Conservation (phyloP, 2,329 filamentous ascomycete species). For the Fusarium concolor region DNA sequence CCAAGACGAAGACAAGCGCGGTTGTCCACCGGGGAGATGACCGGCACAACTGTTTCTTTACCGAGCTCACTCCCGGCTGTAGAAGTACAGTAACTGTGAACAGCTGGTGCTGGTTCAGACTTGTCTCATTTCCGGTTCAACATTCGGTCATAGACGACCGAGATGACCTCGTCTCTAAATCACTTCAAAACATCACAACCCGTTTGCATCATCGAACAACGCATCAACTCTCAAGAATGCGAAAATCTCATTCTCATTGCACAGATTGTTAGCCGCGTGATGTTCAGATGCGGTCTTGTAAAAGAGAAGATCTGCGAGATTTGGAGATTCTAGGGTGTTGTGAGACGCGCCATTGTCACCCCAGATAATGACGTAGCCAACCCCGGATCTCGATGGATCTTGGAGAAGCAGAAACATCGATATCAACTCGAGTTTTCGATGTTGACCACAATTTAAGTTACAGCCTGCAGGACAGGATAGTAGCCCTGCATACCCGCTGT, state of each 20-base stretch:
- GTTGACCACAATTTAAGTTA: conserved; percentile 2
- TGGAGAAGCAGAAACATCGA: conserved; percentile 13
- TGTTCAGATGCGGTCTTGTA: conserved; percentile 3
- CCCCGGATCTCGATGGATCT: conserved; percentile 40
- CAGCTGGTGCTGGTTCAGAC: neutral
- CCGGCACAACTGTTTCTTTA: neutral
- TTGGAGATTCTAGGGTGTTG: conserved; percentile 30
- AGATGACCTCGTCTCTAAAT: conserved; percentile 8
- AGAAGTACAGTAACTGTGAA: neutral
- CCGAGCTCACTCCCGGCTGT: neutral
- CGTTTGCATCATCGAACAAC: conserved; percentile 16
- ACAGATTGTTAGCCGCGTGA: conserved; percentile 23
- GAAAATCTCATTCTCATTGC: neutral
- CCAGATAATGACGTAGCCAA: conserved; percentile 43
- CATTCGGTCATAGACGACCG: conserved; percentile 13
- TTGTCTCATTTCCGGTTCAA: conserved; percentile 7
- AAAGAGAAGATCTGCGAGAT: conserved; percentile 19
- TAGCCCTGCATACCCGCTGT: conserved; percentile 33
- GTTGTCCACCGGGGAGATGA: neutral
- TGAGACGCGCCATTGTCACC: conserved; percentile 20
- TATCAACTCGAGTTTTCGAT: conserved; percentile 27
- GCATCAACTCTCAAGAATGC: conserved; percentile 1
- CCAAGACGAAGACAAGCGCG: conserved; percentile 7
- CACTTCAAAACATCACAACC: neutral
- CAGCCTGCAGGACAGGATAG: neutral